A percentile compares a stretch with the other conserved stretches of the same genome.
These are phyloP conservation scores for Sanghuangporus weigelae DNA, from an alignment of 1,284 basidiomycete species.

Conservation along the genomic window DNA sequence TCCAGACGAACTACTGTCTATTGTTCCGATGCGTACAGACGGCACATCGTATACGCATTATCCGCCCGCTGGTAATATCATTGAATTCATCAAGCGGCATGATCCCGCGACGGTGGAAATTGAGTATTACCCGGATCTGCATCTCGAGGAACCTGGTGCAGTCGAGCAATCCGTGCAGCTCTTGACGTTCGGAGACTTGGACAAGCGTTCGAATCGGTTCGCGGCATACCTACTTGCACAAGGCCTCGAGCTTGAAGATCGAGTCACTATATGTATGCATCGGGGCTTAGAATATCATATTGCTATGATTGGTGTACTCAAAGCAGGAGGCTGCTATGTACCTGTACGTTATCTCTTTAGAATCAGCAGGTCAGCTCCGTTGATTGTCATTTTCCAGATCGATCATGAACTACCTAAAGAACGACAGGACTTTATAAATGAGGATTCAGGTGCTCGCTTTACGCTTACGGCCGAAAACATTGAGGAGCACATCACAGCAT, in stretches of 20 bases:
- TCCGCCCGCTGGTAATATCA: constrained; percentile 28
- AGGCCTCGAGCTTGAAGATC: constrained; percentile 38
- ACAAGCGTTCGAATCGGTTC: constrained; percentile 35
- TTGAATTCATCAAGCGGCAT: constrained; percentile 34
- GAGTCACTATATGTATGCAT: constrained; percentile 45
- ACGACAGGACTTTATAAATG: constrained; percentile 42
- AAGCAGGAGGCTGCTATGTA: constrained; percentile 50
- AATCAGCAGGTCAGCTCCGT: not conserved
- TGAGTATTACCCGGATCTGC: constrained; percentile 36
- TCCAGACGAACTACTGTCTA: constrained; percentile 30
- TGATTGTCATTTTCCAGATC: constrained; percentile 30
- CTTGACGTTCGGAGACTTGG: constrained; percentile 36
- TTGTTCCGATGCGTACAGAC: constrained; percentile 27
- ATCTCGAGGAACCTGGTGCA: constrained; percentile 23
- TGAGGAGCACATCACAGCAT: constrained; percentile 3
- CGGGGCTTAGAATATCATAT: constrained; percentile 41
- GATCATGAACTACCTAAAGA: constrained; percentile 48
- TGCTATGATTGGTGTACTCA: constrained; percentile 42
- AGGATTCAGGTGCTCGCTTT: constrained; percentile 39
- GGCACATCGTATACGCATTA: constrained; percentile 25
- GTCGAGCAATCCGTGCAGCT: constrained; percentile 21
- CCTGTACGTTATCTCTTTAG: constrained; percentile 32
- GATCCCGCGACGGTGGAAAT: constrained; percentile 33
- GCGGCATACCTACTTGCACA: constrained; percentile 37
- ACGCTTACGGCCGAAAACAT: constrained; percentile 35